These are phyloP conservation scores for Debaryomycetaceae sp. DNA, from an alignment of 1,139 yeast genomes.

Conservation along the genomic window DNA sequence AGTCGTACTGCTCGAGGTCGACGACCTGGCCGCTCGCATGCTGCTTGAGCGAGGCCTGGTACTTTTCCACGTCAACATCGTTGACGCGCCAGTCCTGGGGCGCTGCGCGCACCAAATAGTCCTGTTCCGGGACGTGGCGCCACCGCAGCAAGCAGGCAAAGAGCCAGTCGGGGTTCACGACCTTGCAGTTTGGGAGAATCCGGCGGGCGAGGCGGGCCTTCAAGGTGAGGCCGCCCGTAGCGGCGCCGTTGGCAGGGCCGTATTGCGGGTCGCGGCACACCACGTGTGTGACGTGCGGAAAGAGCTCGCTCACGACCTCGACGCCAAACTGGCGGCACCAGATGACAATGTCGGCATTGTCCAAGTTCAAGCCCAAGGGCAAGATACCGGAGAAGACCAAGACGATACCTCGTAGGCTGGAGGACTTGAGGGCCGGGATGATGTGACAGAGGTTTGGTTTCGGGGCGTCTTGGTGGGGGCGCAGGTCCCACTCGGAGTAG, in stretches of 20 bases:
- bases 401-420: constrained; percentile 58
- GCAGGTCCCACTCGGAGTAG: constrained; percentile 35
- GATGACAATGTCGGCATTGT: constrained; percentile 71
- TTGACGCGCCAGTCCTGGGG: constrained; percentile 35
- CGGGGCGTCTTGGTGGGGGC: constrained; percentile 1
- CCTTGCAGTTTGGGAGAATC: constrained; percentile 54
- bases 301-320: constrained; percentile 61
- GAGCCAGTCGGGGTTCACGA: constrained; percentile 91
- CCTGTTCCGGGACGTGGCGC: constrained; percentile 57
- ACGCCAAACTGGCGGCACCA: constrained; percentile 96
- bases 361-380: constrained; percentile 64
- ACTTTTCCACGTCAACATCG: constrained; percentile 32
- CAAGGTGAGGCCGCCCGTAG: constrained; percentile 33
- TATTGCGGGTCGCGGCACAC: constrained; percentile 53
- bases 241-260: background rate
- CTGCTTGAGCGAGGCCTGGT: constrained; percentile 22
- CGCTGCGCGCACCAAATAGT: constrained; percentile 34
- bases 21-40: constrained; percentile 8
- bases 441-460: constrained; percentile 55
- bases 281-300: constrained; percentile 76
- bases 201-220: constrained; percentile 69
- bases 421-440: constrained; percentile 60
- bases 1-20: constrained; percentile 31
- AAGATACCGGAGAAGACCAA: constrained; percentile 80
- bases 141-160: constrained; percentile 77